Evolutionary conservation across 257 asterid genomes (phyloP).

Genomic region (Scutellaria barbata): DNA sequence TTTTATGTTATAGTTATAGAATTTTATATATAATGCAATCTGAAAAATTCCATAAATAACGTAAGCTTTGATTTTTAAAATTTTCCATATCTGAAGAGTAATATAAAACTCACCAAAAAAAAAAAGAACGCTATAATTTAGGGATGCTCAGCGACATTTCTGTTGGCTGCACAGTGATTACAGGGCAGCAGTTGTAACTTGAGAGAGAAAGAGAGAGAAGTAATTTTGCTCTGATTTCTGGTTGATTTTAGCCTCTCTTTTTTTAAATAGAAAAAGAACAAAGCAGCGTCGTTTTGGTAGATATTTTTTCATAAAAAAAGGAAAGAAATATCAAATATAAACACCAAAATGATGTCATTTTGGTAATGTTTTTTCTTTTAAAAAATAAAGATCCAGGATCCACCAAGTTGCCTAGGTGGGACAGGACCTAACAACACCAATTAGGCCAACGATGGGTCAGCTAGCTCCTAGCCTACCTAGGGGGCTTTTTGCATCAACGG

Average conservation of each 20-base stretch:
- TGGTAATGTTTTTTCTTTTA: background rate
- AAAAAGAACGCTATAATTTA: background rate
- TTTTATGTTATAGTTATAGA: background rate
- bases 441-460: background rate
- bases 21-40: background rate
- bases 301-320: background rate
- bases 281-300: background rate
- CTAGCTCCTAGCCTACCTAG: background rate
- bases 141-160: background rate
- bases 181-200: background rate
- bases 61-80: background rate
- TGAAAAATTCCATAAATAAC: background rate
- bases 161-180: no score
- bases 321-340: no score
- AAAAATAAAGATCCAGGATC: background rate
- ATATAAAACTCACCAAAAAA: background rate
- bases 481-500: background rate
- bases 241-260: background rate
- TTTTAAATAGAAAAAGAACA: background rate
- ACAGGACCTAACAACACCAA: background rate
- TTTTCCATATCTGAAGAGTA: background rate
- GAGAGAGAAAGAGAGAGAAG: background rate
- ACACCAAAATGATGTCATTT: background rate
- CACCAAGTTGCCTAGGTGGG: background rate
- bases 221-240: background rate